These are phyloP conservation scores for Gossypium aridum DNA, from an alignment of 441 rosid species.

Conservation along the genomic window DNA sequence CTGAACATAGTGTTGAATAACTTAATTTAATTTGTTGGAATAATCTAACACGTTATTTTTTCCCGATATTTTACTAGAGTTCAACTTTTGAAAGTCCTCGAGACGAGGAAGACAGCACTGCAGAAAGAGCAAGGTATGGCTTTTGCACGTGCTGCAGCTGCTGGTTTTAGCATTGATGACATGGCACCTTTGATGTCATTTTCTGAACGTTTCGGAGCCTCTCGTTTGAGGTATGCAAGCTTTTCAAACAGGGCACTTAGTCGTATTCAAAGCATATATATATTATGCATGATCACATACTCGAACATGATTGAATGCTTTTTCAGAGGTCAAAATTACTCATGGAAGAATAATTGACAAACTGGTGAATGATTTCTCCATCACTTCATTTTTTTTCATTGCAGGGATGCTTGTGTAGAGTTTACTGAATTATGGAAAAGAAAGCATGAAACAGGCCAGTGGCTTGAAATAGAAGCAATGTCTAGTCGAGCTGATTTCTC, in stretches of 20 bases:
- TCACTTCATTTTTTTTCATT: constrained; percentile 10
- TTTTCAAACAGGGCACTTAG: background rate
- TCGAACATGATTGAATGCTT: background rate
- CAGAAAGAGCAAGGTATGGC: constrained; percentile 99
- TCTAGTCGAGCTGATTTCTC: constrained; percentile 42
- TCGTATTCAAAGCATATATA: background rate
- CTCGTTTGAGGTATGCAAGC: constrained; percentile 62
- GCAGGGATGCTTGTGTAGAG: constrained; percentile 82
- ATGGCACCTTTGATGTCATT: constrained; percentile 69
- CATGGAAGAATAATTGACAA: background rate
- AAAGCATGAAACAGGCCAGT: constrained; percentile 91
- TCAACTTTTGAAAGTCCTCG: constrained; percentile 86
- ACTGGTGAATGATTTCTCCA: too few species aligned
- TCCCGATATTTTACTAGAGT: constrained; percentile 36
- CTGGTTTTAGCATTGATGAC: constrained; percentile 82
- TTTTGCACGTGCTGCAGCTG: constrained; percentile 98
- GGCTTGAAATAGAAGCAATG: constrained; percentile 80
- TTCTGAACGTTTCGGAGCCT: constrained; percentile 82
- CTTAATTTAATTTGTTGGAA: background rate
- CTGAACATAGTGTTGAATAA: background rate
- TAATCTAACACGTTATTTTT: constrained; percentile 10
- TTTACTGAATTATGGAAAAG: constrained; percentile 84
- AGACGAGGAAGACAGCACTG: constrained; percentile 69
- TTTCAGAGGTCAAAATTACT: background rate
- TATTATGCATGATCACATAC: background rate